Base-by-base conservation (phyloP, 768 basidiomycete genomes). In the Erythrobasidium yunnanense region DNA sequence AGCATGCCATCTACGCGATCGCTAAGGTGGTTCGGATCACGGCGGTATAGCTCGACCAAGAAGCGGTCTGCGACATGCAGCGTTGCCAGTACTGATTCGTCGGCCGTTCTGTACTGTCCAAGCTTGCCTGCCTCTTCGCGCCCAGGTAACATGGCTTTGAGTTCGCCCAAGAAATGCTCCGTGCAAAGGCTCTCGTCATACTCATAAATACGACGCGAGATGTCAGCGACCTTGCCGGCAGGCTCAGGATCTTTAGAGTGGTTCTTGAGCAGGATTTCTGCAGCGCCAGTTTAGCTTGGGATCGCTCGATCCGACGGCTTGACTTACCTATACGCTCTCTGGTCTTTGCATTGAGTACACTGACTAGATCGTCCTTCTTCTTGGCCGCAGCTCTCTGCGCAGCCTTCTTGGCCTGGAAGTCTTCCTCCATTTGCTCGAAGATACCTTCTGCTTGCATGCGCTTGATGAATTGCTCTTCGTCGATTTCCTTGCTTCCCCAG, bases 11-110 rank as follows among this genome's bases (percentile, higher is more conserved):
- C 85, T 67, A 97, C 85, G 8, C 95, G 84, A 50, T 89, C 87
- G 8, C 81, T 82, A 8, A 99, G 80, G 34, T 90, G 85, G 46
- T 93, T 75, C 95, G 90, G 72, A 97, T 95, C 35, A n/a, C n/a
- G n/a, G n/a, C n/a, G n/a, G n/a, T n/a, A n/a, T n/a, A 96, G 80
- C 69, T 92, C 87, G 25, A 99, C 90, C 88, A 99, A 91, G 51
- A 99, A 82, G 32, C 95, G 84, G 77, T 99, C 95, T 18, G 95
- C 87, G 20, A 87, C 85, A 76, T 96, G 92, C n/a, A 99, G 80
- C 30, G 83, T 83, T 45, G 84, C 85, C 13, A 99, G 83, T 70
- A 95, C 91, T 71, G 85, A 87, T 13, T 85, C 81, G 67, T 85
- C 85, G n/a, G 90, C 83, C 71, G 86, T 89, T 60, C 87, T 85